phyloP scores from a whole-genome alignment of 2,329 filamentous ascomycete species.

The Aphanoascus verrucosus region DNA sequence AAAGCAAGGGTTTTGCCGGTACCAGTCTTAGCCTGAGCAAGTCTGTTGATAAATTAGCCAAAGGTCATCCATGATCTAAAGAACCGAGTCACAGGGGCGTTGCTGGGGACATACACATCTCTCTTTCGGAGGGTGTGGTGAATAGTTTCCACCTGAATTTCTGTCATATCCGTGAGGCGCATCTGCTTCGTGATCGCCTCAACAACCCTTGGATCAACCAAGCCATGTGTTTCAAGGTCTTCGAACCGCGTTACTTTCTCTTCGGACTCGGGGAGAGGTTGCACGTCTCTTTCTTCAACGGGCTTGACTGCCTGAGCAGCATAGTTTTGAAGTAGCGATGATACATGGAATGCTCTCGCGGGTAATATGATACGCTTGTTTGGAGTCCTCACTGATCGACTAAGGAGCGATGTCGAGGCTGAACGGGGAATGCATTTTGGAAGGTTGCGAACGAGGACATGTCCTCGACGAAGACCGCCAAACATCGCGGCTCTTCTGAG shows the following conservation, averaged over 20 bases:
- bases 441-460: slow-evolving; percentile 29
- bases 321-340: slow-evolving; percentile 21
- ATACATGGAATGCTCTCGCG: slow-evolving; percentile 24
- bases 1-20: slow-evolving; percentile 96
- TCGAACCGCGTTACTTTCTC: slow-evolving; percentile 29
- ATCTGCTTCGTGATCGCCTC: slow-evolving; percentile 59
- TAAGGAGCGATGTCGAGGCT: slow-evolving; percentile 19
- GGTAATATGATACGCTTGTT: slow-evolving; percentile 16
- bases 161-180: slow-evolving; percentile 76
- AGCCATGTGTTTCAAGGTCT: slow-evolving; percentile 28
- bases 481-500: slow-evolving; percentile 24
- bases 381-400: slow-evolving; percentile 21
- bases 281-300: background rate
- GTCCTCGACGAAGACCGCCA: slow-evolving; percentile 30
- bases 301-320: slow-evolving; percentile 21
- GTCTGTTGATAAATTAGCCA: slow-evolving; percentile 38
- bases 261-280: slow-evolving; percentile 10
- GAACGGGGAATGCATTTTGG: slow-evolving; percentile 26
- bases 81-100: slow-evolving; percentile 9
- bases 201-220: slow-evolving; percentile 56
- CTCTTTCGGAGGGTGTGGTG: slow-evolving; percentile 64
- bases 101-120: slow-evolving; percentile 57
- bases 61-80: slow-evolving; percentile 13
- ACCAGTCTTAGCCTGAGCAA: slow-evolving; percentile 92
- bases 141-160: slow-evolving; percentile 80